Evolutionary conservation across 345 rosid species (phyloP).

Genomic region (Laguncularia racemosa): DNA sequence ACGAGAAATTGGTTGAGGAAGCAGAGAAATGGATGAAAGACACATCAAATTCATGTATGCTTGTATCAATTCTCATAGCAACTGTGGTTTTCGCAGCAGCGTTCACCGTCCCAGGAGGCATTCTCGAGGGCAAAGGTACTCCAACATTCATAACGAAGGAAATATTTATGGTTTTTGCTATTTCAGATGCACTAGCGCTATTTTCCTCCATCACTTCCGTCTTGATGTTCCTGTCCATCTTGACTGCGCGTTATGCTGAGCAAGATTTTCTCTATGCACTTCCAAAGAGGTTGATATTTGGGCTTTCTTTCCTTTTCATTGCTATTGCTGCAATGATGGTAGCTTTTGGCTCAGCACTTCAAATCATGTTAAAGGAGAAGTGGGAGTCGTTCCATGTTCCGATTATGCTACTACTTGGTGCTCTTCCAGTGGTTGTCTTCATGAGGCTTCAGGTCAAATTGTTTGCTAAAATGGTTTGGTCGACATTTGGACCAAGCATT

Average conservation of each 20-base stretch:
- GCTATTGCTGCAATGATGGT: constrained; percentile 8
- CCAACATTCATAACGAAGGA: constrained; percentile 6
- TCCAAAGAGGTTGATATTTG: constrained; percentile 4
- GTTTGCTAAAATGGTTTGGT: constrained; percentile 4
- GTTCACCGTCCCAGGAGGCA: constrained; percentile 26
- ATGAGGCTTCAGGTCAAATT: constrained; percentile 2
- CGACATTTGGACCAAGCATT: no score
- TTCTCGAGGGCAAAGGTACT: constrained; percentile 1
- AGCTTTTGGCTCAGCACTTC: constrained; percentile 4
- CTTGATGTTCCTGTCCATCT: constrained; percentile 22
- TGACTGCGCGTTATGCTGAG: constrained; percentile 11
- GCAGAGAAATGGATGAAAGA: constrained; percentile 13
- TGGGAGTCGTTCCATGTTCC: constrained; percentile 2
- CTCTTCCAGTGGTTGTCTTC: constrained; percentile 3
- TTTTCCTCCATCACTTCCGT: constrained; percentile 18
- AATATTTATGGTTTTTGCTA: constrained; percentile 12
- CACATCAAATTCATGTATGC: constrained; percentile 24
- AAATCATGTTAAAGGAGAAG: background rate
- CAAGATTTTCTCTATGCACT: constrained; percentile 19
- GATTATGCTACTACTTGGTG: background rate
- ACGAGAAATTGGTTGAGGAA: background rate
- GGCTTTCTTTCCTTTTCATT: constrained; percentile 6
- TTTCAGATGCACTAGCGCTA: constrained; percentile 21
- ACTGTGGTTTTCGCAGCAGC: constrained; percentile 27
- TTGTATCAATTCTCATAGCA: constrained; percentile 23